Base-by-base conservation (phyloP, 2,329 filamentous ascomycete species). In the Simplicillium sp. region DNA sequence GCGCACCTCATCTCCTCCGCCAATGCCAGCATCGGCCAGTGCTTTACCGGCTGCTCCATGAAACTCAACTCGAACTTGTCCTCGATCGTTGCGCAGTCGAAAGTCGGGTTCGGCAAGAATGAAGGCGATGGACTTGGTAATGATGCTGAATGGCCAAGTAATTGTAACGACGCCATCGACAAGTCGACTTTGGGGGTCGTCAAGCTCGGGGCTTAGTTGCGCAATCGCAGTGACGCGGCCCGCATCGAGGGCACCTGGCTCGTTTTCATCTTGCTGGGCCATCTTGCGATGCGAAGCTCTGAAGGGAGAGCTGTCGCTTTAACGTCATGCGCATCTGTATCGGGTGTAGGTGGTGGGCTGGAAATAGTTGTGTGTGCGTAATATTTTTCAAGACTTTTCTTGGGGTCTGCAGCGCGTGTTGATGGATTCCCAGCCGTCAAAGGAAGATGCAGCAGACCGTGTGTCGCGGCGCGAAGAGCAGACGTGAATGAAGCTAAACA, bases 121-220 rank as follows among this genome's bases (percentile, higher is more conserved):
- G 38, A 96, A 80, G 18, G 87, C 82, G 49, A 88, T 74, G 32
- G 80, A 80, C 40, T 75, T 76, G 25, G 75, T 83, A 18, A 87
- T 78, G 16, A 83, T 84, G 48, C 85, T 95, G 61, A 87, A 96
- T 0, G 90, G 90, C 89, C 90, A 97, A 43, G 87, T 80, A 29
- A 97, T 77, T 8, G 87, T 90, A 16, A 96, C 77, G 13, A 84
- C 70, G 32, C 85, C 88, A 43, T 77, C 73, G 28, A 95, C 62
- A 11, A 67, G 64, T 45, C 64, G 64, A 6, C 62, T 57, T 3
- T 54, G 43, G 17, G 59, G 56, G 11, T 69, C 56, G 12, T 60
- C 42, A 6, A 78, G 52, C 8, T 67, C 62, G 6, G 77, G 75
- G 29, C 50, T 57, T 29, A 82, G 65, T 45, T 75, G 64, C 7